phyloP scores from a whole-genome alignment of 768 basidiomycete species.

The Tylopilus vinaceipallidus region DNA sequence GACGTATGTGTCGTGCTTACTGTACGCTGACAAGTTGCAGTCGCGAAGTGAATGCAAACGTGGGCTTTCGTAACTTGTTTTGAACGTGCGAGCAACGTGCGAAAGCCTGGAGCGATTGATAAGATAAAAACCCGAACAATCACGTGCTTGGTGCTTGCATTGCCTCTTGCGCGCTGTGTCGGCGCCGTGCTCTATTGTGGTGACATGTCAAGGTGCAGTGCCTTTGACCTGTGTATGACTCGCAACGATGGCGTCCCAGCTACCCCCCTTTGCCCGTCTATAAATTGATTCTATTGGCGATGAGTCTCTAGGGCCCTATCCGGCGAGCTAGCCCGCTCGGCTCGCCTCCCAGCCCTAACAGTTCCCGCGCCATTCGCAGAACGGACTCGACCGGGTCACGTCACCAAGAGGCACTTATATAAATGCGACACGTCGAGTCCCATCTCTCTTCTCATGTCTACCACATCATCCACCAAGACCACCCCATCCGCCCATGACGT shows the following conservation, averaged over 20 bases:
- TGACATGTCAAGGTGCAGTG: slow-evolving; percentile 23
- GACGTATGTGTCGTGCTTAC: slow-evolving; percentile 17
- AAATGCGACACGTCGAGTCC: slow-evolving; percentile 16
- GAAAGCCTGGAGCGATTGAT: too few species aligned
- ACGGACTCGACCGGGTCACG: slow-evolving; percentile 13
- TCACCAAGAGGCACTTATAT: slow-evolving; percentile 31
- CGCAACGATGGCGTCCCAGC: slow-evolving; percentile 9
- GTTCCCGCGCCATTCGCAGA: slow-evolving; percentile 24
- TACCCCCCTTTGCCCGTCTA: slow-evolving; percentile 7
- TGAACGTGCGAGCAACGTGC: slow-evolving; percentile 20
- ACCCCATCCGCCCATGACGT: slow-evolving; percentile 21
- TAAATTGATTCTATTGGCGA: slow-evolving; percentile 1
- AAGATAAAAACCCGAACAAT: slow-evolving; percentile 22
- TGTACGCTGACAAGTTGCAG: slow-evolving; percentile 28
- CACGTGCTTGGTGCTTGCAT: slow-evolving; percentile 12
- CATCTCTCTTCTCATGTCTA: slow-evolving; percentile 29
- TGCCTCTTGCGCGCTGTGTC: slow-evolving; percentile 14
- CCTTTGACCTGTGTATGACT: slow-evolving; percentile 20
- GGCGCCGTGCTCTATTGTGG: slow-evolving; percentile 3
- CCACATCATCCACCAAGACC: slow-evolving; percentile 24
- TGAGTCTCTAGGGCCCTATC: not conserved
- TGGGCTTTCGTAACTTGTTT: slow-evolving; percentile 3
- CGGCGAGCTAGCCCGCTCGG: slow-evolving; percentile 16
- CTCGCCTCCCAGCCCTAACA: slow-evolving; percentile 5
- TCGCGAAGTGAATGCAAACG: slow-evolving; percentile 14